Base-by-base conservation (phyloP, 2,329 filamentous ascomycete genomes). In the Arthrinium puccinioides region DNA sequence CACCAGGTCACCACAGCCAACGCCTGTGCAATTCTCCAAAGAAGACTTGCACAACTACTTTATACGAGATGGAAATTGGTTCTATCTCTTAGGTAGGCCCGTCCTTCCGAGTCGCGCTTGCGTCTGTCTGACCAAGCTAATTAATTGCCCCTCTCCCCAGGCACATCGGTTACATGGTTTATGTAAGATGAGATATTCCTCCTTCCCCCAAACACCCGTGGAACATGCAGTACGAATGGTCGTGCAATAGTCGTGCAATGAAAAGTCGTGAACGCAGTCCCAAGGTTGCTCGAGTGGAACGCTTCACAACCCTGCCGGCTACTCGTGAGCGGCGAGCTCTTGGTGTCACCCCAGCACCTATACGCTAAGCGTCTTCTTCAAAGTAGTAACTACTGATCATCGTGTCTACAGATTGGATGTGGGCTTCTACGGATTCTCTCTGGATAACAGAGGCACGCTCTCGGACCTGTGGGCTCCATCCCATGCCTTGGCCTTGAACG, bases 371-470 rank as follows among this genome's bases (percentile, higher is more conserved):
- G 9, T 21, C 11, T 33, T 4, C 21, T 23, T 11, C n/a, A n/a
- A n/a, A n/a, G n/a, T n/a, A n/a, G n/a, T n/a, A n/a, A n/a, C n/a
- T n/a, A n/a, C n/a, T n/a, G 57, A n/a, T n/a, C n/a, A n/a, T n/a
- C n/a, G n/a, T n/a, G n/a, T 10, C 46, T 66, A n/a, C 52, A 57
- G 10, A 60, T 59, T 77, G 9, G 74, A 78, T 38, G 57, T 76
- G n/a, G 69, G 69, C 11, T 76, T 76, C 44, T 76, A 75, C 42
- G 73, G 72, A 3, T 69, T 76, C 38, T 67, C 67, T 4, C 59
- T 76, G 5, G 69, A 69, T 33, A 67, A 67, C 38, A 49, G 62
- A 33, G 57, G 59, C 6, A 65, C 63, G 0, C 49, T 67, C 3
- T 59, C 63, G 16, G 63, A 65, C 29, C 55, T 67, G 37, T 68